Conservation (phyloP, 192 early-diverging fungal genomes). For the Coemansia sp. region DNA sequence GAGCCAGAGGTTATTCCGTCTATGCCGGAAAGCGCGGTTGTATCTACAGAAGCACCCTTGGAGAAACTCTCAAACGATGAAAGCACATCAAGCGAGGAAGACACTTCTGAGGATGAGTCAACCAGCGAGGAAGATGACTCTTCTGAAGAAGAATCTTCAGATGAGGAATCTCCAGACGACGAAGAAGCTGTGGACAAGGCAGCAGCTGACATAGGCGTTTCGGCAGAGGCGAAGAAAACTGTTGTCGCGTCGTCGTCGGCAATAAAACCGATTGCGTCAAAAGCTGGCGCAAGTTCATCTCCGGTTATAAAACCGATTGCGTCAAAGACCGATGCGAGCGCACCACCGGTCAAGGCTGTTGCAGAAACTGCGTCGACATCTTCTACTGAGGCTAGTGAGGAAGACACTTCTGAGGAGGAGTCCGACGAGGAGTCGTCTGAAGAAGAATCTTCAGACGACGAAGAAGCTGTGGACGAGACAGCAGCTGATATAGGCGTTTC, state of each 20-base stretch:
- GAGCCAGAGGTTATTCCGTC: background rate
- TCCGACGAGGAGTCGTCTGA: slow-evolving; percentile 1
- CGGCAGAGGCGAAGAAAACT: background rate
- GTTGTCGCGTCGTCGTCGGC: background rate
- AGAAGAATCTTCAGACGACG: slow-evolving; percentile 2
- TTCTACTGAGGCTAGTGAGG: background rate
- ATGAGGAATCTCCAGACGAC: slow-evolving; percentile 13
- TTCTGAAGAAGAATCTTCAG: slow-evolving; percentile 7
- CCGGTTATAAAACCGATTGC: no score
- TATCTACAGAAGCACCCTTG: background rate
- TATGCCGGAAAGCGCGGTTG: background rate
- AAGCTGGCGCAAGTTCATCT: no score
- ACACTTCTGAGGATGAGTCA: slow-evolving; percentile 3
- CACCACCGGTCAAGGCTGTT: no score
- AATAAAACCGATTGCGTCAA: no score
- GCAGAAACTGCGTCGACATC: no score
- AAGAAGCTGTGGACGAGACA: background rate
- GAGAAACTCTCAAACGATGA: background rate
- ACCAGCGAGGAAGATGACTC: slow-evolving; percentile 5
- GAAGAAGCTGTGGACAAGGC: background rate
- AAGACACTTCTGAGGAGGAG: background rate
- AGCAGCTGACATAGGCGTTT: background rate
- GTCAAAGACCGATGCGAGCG: no score
- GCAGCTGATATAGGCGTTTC: background rate
- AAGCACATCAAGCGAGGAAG: slow-evolving; percentile 5